These are phyloP conservation scores for Corylus avellana DNA, from an alignment of 306 rosid genomes.

Conservation along the genomic window DNA sequence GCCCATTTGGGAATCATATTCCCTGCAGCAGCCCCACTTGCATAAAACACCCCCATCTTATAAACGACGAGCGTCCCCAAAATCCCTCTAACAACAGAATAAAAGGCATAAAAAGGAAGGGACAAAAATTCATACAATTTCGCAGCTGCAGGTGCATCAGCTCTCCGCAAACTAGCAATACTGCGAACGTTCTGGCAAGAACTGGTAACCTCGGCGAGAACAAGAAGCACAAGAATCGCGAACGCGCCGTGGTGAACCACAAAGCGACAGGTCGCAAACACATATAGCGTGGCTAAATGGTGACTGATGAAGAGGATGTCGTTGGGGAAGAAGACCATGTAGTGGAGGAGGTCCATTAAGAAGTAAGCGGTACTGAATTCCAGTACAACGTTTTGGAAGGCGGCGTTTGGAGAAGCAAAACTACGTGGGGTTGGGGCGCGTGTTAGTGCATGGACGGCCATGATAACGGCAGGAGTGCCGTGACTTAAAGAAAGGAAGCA, in stretches of 20 bases:
- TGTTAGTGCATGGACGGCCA: constrained; percentile 34
- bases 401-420: constrained; percentile 43
- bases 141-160: constrained; percentile 22
- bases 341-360: constrained; percentile 47
- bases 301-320: constrained; percentile 46
- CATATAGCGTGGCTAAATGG: constrained; percentile 52
- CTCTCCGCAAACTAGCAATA: constrained; percentile 25
- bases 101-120: constrained; percentile 41
- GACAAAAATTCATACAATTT: constrained; percentile 36
- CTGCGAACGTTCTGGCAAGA: constrained; percentile 54
- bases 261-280: constrained; percentile 39
- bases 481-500: constrained; percentile 54
- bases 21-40: constrained; percentile 28
- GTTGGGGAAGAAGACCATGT: constrained; percentile 33
- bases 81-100: constrained; percentile 40
- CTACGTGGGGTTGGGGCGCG: neutral
- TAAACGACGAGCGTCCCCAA: constrained; percentile 41
- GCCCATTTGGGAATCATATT: constrained; percentile 46
- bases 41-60: constrained; percentile 40
- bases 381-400: constrained; percentile 28
- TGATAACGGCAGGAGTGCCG: constrained; percentile 39
- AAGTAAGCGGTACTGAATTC: constrained; percentile 54
- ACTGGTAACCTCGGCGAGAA: constrained; percentile 51
- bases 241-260: constrained; percentile 43
- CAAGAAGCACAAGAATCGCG: constrained; percentile 40